Conservation (phyloP, 1,284 basidiomycete genomes). For the Moniliophthora roreri region DNA sequence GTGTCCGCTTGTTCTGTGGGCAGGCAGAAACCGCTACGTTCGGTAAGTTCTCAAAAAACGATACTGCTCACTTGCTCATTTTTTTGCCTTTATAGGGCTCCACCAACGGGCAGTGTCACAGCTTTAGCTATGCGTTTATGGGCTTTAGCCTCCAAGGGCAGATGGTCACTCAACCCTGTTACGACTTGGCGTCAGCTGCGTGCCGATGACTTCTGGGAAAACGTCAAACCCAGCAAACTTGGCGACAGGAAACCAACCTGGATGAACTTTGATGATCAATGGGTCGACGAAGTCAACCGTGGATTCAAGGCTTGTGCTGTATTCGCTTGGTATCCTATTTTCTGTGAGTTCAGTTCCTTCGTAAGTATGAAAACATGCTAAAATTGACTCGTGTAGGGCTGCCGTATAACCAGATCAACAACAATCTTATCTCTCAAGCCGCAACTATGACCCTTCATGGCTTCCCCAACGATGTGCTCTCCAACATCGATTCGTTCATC, state of each 20-base stretch:
- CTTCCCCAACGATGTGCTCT: conserved; percentile 79
- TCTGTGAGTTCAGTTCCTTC: conserved; percentile 41
- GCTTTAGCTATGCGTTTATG: conserved; percentile 49
- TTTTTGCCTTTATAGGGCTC: too few relatives aligned
- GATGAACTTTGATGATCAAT: conserved; percentile 78
- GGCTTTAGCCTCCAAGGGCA: conserved; percentile 49
- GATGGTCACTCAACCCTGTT: conserved; percentile 61
- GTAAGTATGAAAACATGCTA: too few relatives aligned
- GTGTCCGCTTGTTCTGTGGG: conserved; percentile 68
- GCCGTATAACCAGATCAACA: conserved; percentile 74
- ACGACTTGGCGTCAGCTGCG: conserved; percentile 46
- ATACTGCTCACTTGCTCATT: too few relatives aligned
- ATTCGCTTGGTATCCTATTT: conserved; percentile 77
- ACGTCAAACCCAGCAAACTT: conserved; percentile 64
- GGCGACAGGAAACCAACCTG: conserved; percentile 48
- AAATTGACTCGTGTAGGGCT: conserved; percentile 46
- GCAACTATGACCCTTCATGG: conserved; percentile 73
- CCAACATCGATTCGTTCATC: conserved; percentile 78
- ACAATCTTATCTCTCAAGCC: conserved; percentile 79
- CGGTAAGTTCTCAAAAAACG: too few relatives aligned
- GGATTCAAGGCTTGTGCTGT: conserved; percentile 86
- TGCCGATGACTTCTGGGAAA: conserved; percentile 77
- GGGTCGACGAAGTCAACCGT: conserved; percentile 83
- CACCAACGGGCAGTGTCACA: conserved; percentile 81
- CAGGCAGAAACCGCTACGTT: conserved; percentile 67